Evolutionary conservation across 768 basidiomycete species (phyloP).

Genomic region (Pulveroboletus frians): DNA sequence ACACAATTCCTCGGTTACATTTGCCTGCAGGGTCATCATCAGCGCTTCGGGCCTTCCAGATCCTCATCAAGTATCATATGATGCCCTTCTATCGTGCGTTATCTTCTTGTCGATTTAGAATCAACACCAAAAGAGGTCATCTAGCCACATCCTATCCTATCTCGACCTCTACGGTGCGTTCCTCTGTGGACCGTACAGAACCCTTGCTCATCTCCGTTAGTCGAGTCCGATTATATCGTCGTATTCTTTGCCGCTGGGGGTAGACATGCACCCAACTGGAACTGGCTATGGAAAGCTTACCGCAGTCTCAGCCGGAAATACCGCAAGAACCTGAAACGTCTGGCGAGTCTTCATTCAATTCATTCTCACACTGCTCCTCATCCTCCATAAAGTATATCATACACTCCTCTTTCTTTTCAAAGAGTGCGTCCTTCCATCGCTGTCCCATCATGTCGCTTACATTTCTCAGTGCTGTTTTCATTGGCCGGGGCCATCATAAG

Average conservation of each 20-base stretch:
- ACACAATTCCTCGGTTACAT: slow-evolving; percentile 6
- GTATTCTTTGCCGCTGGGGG: slow-evolving; percentile 83
- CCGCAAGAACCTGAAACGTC: slow-evolving; percentile 79
- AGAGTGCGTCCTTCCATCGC: slow-evolving; percentile 47
- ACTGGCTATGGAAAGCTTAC: slow-evolving; percentile 91
- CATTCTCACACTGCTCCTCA: slow-evolving; percentile 7
- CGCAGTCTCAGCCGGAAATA: slow-evolving; percentile 76
- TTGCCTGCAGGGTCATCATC: slow-evolving; percentile 64
- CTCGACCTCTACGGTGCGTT: slow-evolving; percentile 72
- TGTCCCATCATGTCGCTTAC: slow-evolving; percentile 7
- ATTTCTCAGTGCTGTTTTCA: slow-evolving; percentile 72
- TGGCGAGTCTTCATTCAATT: slow-evolving; percentile 43
- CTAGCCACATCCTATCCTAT: slow-evolving; percentile 71
- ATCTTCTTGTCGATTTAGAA: slow-evolving; percentile 8
- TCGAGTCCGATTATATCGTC: slow-evolving; percentile 85
- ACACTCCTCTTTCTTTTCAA: slow-evolving; percentile 83
- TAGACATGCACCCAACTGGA: slow-evolving; percentile 72
- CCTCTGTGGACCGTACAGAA: background rate
- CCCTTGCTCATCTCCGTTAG: slow-evolving; percentile 34
- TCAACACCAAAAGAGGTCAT: slow-evolving; percentile 5
- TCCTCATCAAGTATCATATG: slow-evolving; percentile 70
- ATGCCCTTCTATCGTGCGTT: slow-evolving; percentile 66
- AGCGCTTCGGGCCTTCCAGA: slow-evolving; percentile 82
- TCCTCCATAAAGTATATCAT: slow-evolving; percentile 61
- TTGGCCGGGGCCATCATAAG: slow-evolving; percentile 84